These are phyloP conservation scores for Exophiala sp. DNA, from an alignment of 2,329 filamentous ascomycete species.

Conservation along the genomic window DNA sequence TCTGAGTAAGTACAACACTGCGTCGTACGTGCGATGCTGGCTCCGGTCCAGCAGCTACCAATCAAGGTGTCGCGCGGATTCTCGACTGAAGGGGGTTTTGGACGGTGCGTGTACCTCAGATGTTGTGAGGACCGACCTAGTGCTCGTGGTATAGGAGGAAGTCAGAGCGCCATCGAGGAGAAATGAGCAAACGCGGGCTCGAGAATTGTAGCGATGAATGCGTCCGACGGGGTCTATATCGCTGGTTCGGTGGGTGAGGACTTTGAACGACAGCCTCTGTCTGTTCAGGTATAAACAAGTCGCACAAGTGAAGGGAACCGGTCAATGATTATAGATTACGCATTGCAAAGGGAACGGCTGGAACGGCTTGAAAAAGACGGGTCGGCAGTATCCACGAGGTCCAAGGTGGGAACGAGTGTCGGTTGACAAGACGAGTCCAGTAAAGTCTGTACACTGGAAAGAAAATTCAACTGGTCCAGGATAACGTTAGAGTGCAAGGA, in stretches of 20 bases:
- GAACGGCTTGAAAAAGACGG: constrained; percentile 1
- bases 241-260: too few species aligned
- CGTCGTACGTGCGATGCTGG: neutral
- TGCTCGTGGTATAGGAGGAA: neutral
- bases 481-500: neutral
- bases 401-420: neutral
- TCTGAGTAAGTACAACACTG: neutral
- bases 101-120: too few species aligned
- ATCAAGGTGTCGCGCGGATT: neutral
- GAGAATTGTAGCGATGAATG: neutral
- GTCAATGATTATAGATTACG: neutral
- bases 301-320: neutral
- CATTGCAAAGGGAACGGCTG: neutral
- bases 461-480: neutral
- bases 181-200: neutral
- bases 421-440: neutral
- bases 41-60: neutral
- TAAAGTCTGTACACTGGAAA: neutral
- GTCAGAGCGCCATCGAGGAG: neutral
- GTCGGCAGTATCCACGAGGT: neutral
- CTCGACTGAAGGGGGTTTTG: too few species aligned
- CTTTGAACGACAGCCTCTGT: too few species aligned
- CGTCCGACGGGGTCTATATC: too few species aligned
- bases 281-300: neutral
- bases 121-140: too few species aligned